Conservation (phyloP, 1,284 basidiomycete genomes). For the Ceratobasidium sp. region DNA sequence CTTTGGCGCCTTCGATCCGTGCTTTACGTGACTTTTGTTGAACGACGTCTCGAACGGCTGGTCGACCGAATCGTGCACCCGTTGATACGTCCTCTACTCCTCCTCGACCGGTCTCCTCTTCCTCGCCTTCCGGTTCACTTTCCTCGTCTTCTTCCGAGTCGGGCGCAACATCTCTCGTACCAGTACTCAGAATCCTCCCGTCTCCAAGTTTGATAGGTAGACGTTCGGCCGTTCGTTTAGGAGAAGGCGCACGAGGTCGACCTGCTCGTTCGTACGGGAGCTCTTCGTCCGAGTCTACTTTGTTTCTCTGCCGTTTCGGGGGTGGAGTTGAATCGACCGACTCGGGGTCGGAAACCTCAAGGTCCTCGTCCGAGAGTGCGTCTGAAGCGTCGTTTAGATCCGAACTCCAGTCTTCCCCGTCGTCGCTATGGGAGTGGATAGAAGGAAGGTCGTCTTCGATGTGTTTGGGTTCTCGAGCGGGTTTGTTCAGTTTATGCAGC, state of each 20-base stretch:
- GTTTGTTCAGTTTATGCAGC: constrained; percentile 68
- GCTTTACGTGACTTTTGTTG: constrained; percentile 69
- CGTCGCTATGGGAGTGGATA: constrained; percentile 65
- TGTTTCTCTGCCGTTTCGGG: constrained; percentile 42
- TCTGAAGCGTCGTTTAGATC: constrained; percentile 46
- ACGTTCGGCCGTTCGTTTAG: constrained; percentile 64
- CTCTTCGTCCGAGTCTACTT: constrained; percentile 67
- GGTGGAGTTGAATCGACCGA: constrained; percentile 44
- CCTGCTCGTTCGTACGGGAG: constrained; percentile 72
- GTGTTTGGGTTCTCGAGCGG: constrained; percentile 54
- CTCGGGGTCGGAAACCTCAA: constrained; percentile 41
- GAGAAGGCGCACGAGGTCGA: constrained; percentile 56
- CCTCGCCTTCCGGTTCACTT: constrained; percentile 43
- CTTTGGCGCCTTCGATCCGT: constrained; percentile 81
- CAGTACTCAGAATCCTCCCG: constrained; percentile 72
- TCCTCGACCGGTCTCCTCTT: constrained; percentile 43
- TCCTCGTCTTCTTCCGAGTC: constrained; percentile 55
- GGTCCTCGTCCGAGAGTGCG: constrained; percentile 47
- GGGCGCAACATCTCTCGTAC: constrained; percentile 52
- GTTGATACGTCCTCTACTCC: constrained; percentile 74
- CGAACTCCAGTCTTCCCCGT: constrained; percentile 65
- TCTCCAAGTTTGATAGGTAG: constrained; percentile 86
- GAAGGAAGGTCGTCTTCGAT: constrained; percentile 68
- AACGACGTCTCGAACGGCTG: constrained; percentile 79
- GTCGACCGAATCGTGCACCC: constrained; percentile 80